Base-by-base conservation (phyloP, 495 filamentous ascomycete species). In the Corynascus novoguineensis region DNA sequence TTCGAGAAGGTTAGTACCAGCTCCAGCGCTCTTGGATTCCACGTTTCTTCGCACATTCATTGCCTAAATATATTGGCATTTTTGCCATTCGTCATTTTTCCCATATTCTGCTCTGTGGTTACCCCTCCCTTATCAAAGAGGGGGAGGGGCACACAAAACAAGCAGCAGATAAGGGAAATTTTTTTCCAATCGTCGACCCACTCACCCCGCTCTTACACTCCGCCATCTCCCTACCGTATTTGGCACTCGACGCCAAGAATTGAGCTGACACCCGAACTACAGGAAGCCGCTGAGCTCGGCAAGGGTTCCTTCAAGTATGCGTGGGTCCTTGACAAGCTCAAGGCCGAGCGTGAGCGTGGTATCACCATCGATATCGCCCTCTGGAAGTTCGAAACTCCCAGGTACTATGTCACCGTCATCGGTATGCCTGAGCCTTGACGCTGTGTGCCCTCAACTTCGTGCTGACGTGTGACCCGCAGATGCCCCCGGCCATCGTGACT, bases 241-340 rank as follows among this genome's bases (percentile, higher is more conserved):
- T 49, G 46, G 27, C 35, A n/a, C 25, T 41, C 44, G 29, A 57
- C 19, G 55, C 48, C 21, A 56, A 46, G 31, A 31, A 47, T 14
- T 27, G 25, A 12, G 63, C 72, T 73, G 62, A 75, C 69, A 59
- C 5, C 45, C 28, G 44, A 38, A 44, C 24, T 61, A 74, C 63
- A 92, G 92, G 93, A 98, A 89, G 93, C 93, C 70, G 89, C 90
- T 82, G 95, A 98, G 79, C 83, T 98, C 76, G 93, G 93, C 78
- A 98, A 98, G 85, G 93, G 93, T 81, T 98, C 93, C 74, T 98
- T 98, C 91, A 98, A 98, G 86, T 98, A 98, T 81, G 93, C 93
- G 67, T 98, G 93, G 93, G 93, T 98, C 82, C 86, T 98, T 74
- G 93, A 98, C 89, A 98, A 98, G 81, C 88, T 98, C 71, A 98